A percentile compares a stretch with the other conserved stretches of the same genome.
These are phyloP conservation scores for Pleurotus sapidus DNA, from an alignment of 768 basidiomycete genomes.

Conservation along the genomic window DNA sequence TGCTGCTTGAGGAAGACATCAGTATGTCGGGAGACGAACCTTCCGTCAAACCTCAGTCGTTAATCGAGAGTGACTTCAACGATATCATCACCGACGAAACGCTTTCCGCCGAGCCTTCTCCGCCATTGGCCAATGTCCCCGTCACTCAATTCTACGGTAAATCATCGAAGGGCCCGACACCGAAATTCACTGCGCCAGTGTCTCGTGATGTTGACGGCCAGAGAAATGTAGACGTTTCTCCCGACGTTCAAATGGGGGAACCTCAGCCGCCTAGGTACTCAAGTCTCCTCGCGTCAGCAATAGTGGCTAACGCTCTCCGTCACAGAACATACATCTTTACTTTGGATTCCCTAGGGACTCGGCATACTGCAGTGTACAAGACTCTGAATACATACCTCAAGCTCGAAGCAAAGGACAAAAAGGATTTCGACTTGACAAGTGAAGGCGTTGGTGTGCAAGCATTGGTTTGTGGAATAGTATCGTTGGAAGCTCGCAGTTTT, in stretches of 20 bases:
- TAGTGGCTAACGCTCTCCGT: background rate
- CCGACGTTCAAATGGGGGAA: background rate
- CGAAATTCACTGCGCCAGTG: background rate
- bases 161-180: background rate
- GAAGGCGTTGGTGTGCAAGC: conserved; percentile 48
- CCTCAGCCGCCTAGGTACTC: background rate
- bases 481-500: background rate
- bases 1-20: background rate
- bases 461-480: conserved; percentile 34
- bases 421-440: conserved; percentile 31
- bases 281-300: background rate
- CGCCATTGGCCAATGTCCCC: background rate
- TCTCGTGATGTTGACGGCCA: background rate
- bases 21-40: background rate
- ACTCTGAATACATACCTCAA: conserved; percentile 66
- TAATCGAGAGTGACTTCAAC: too few species aligned
- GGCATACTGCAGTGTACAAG: conserved; percentile 64
- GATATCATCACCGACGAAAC: background rate
- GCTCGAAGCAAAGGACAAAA: conserved; percentile 78
- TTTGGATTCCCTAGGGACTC: conserved; percentile 81
- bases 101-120: background rate
- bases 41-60: background rate
- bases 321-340: conserved; percentile 78
- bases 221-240: background rate
- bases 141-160: background rate